Evolutionary conservation across 176 grass and related monocot species (phyloP).

Genomic region (Thalia dealbata): DNA sequence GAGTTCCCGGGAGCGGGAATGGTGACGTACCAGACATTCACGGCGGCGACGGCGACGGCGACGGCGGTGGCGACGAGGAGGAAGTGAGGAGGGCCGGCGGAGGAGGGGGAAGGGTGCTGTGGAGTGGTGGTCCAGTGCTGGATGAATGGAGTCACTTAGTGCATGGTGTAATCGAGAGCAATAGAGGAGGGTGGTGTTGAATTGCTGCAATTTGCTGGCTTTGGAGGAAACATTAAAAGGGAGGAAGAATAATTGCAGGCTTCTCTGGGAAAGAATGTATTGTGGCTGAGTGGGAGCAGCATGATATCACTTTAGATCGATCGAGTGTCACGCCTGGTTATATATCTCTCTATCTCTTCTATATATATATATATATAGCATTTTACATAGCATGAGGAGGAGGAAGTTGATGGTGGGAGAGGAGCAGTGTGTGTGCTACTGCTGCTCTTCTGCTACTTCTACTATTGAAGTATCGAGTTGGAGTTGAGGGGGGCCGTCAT

Average conservation of each 20-base stretch:
- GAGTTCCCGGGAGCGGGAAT: slow-evolving; percentile 21
- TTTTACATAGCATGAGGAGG: neutral
- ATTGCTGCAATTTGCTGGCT: neutral
- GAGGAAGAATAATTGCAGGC: neutral
- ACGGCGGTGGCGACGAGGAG: neutral
- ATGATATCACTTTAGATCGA: neutral
- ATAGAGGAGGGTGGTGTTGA: neutral
- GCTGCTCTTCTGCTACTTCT: too few relatives aligned
- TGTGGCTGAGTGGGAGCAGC: neutral
- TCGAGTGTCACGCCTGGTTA: neutral
- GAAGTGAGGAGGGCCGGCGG: too few relatives aligned
- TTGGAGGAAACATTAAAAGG: neutral
- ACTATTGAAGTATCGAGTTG: too few relatives aligned
- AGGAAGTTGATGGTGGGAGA: too few relatives aligned
- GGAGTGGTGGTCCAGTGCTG: too few relatives aligned
- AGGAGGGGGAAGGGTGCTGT: too few relatives aligned
- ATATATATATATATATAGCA: too few relatives aligned
- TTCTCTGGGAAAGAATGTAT: neutral
- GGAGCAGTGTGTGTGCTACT: too few relatives aligned
- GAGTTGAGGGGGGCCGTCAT: neutral
- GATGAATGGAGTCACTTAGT: too few relatives aligned
- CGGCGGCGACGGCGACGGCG: too few relatives aligned
- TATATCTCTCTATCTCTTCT: neutral
- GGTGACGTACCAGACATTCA: slow-evolving; percentile 36
- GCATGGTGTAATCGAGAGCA: too few relatives aligned